phyloP scores from a whole-genome alignment of 2,329 filamentous ascomycete species.

The Microdochium trichocladiopsis region DNA sequence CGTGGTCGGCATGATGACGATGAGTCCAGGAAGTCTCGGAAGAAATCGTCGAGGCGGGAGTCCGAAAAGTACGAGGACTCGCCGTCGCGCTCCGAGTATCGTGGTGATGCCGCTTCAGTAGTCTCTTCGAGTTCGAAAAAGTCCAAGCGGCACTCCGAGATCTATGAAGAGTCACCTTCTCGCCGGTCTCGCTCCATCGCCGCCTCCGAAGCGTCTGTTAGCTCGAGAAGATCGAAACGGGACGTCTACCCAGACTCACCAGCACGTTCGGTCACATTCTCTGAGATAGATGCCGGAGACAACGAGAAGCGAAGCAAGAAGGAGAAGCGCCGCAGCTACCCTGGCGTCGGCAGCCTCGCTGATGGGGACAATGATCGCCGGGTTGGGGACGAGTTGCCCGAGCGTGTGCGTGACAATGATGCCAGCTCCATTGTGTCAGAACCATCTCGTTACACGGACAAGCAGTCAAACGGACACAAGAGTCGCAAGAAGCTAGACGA shows the following conservation, averaged over 20 bases:
- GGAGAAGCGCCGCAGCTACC: conserved; percentile 26
- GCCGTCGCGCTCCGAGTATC: neutral
- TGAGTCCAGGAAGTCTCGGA: neutral
- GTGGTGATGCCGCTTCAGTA: neutral
- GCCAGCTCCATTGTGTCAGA: conserved; percentile 40
- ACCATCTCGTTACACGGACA: conserved; percentile 26
- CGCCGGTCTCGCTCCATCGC: conserved; percentile 9
- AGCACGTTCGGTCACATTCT: conserved; percentile 7
- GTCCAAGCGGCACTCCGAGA: conserved; percentile 9
- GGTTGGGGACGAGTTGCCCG: conserved; percentile 22
- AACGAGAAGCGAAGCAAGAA: conserved; percentile 26
- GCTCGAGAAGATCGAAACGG: conserved; percentile 23
- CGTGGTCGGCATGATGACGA: neutral
- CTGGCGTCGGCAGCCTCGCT: conserved; percentile 18
- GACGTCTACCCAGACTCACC: conserved; percentile 11
- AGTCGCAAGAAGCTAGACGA: conserved; percentile 32
- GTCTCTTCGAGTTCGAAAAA: neutral
- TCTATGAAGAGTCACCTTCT: conserved; percentile 20
- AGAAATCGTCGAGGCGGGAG: neutral
- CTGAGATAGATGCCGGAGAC: conserved; percentile 9
- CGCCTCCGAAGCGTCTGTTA: conserved; percentile 28
- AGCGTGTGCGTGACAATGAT: conserved; percentile 35
- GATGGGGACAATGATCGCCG: neutral
- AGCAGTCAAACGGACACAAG: conserved; percentile 26
- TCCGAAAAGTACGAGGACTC: neutral